Base-by-base conservation (phyloP, 768 basidiomycete species). In the Lentinula sp. region DNA sequence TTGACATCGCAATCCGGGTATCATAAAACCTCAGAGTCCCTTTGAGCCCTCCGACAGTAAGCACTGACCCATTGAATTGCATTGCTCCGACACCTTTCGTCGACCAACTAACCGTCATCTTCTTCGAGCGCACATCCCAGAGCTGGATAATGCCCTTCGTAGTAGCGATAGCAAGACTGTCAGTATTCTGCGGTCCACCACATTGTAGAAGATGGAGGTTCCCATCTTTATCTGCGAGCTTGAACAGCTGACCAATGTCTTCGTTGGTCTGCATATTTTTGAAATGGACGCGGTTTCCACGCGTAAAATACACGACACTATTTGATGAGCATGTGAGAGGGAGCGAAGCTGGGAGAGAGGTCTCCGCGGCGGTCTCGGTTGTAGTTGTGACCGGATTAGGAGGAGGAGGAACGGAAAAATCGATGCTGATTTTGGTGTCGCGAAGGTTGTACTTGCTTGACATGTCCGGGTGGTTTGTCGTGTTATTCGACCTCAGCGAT, bases 1-100 rank as follows among this genome's bases (percentile, higher is more conserved):
- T 67, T 6, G 55, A 32, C 2, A 77, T 73, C 28, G 69, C 71
- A 23, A 87, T 76, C 18, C 90, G 74, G 1, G 86, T 88, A 69
- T 93, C 90, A 66, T 84, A 88, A 69, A 90, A 86, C 63, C 85
- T 81, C 59, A 94, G 87, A 33, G 81, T 79, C n/a, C 88, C 91
- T 65, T 86, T 86, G 61, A 74, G 67, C 45, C 84, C 83, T 3
- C 90, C 90, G 8, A 84, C 79, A 15, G 82, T 83, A n/a, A 94
- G 75, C 10, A 87, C 74, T 18, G 82, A 79, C 3, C 82, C 82
- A 64, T 82, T 82, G 86, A 90, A 93, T 20, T 78, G 77, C 73
- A 94, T 74, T 16, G 82, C 78, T 0, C 84, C 81, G 18, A 88
- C 81, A 45, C 85, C 85, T 57, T 79, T 79, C 16, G 86, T 85